Evolutionary conservation across 257 asterid species (phyloP), one percentile per base, ranked within the genome.

Genomic region (Lantana camara): DNA sequence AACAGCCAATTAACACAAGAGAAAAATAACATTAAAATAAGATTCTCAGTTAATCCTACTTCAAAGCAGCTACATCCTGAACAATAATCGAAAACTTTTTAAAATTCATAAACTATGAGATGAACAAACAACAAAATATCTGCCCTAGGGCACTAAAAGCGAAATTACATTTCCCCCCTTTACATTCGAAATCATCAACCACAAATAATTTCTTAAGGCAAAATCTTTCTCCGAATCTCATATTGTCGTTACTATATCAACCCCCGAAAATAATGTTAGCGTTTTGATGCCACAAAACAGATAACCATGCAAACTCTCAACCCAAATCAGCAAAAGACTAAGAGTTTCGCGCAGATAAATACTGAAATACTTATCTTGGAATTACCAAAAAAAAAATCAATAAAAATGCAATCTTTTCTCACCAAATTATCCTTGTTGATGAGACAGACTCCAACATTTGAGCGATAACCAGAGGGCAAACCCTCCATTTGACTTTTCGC

Each of bases 381-480:
- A n/a, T n/a, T n/a, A n/a, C n/a, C n/a, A n/a, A 70, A 44, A 70
- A 22, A 48, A 46, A 10, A 53, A 0, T 15, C 16, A 40, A 37
- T 20, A 57, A 35, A 47, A 27, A 7, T 9, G 3, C 3, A 34
- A 2, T 12, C 56, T 52, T 41, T 22, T 14, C 15, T 37, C 70
- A 91, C 98, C 96, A 81, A 67, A 63, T 81, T 81, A 40, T 86
- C 83, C 76, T 81, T 77, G 60, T 89, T 93, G 78, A 90, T 79
- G 75, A 93, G 94, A 71, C 99, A 93, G 52, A 93, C 88, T 51
- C 97, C 99, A 67, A 93, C 95, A 80, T 93, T 93, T 23, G 99
- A 96, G 68, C 99, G 99, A 79, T 93, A 93, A 50, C 99, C 99
- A 70, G 96, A 64, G 86, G 97, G 99, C 29, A 93, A 87, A 68